phyloP scores from a whole-genome alignment of 805 yeast genomes.

The Cyberlindnera suaveolens region DNA sequence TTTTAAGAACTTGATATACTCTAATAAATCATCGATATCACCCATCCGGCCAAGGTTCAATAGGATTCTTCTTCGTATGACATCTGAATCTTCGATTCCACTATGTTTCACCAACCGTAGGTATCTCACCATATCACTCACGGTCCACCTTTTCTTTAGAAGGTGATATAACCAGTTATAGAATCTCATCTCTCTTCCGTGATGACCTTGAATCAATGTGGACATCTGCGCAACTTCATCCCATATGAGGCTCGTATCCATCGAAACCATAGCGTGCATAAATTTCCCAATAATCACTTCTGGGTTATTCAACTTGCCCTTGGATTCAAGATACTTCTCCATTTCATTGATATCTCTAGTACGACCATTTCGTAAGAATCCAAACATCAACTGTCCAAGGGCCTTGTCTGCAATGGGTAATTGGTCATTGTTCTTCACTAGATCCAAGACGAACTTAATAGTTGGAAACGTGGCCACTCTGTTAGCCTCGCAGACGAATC shows the following conservation, averaged over 20 bases:
- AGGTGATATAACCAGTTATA: slow-evolving; percentile 8
- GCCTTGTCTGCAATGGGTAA: not conserved
- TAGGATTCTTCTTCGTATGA: slow-evolving; percentile 2
- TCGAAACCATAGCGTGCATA: slow-evolving; percentile 3
- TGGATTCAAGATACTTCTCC: not conserved
- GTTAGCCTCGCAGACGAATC: slow-evolving; percentile 13
- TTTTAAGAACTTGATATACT: not conserved
- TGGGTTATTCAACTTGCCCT: not conserved
- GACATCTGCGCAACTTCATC: slow-evolving; percentile 1
- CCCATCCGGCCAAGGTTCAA: slow-evolving; percentile 2
- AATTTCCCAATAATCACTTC: slow-evolving; percentile 9
- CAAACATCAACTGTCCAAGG: slow-evolving; percentile 6
- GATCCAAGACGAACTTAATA: slow-evolving; percentile 15
- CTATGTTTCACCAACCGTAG: slow-evolving; percentile 6
- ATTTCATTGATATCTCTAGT: slow-evolving; percentile 7
- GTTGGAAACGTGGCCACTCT: slow-evolving; percentile 15
- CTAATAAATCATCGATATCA: not conserved
- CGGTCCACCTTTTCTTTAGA: slow-evolving; percentile 5
- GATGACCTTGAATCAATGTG: not conserved
- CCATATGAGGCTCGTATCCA: slow-evolving; percentile 5
- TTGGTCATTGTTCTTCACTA: slow-evolving; percentile 12
- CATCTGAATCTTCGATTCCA: slow-evolving; percentile 3
- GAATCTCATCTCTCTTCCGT: slow-evolving; percentile 4
- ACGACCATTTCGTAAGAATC: slow-evolving; percentile 7
- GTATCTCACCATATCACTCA: slow-evolving; percentile 7